A percentile compares a stretch with the other conserved stretches of the same genome.
phyloP scores from a whole-genome alignment of 768 basidiomycete genomes.

The Rhodotorula graminis region DNA sequence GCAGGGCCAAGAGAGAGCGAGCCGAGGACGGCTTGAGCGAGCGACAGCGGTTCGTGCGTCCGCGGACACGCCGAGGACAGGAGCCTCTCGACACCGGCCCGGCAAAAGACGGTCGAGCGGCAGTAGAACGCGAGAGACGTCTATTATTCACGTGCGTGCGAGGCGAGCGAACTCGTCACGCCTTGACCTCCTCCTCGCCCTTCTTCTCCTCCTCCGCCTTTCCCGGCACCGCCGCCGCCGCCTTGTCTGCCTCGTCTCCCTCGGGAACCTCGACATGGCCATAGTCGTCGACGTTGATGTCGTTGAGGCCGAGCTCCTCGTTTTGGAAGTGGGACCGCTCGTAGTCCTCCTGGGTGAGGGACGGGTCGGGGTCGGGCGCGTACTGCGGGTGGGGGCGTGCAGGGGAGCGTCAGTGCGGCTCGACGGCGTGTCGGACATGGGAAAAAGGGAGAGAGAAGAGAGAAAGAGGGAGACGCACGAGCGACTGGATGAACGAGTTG shows the following conservation, averaged over 20 bases:
- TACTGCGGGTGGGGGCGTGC: conserved; percentile 65
- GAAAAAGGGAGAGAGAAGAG: neutral
- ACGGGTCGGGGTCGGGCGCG: conserved; percentile 93
- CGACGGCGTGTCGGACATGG: neutral
- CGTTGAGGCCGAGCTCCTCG: conserved; percentile 75
- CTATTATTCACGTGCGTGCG: too few species aligned
- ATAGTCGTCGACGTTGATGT: conserved; percentile 36
- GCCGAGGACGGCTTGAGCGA: too few species aligned
- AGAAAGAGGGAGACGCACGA: neutral
- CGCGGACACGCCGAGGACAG: too few species aligned
- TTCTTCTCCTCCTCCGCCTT: neutral
- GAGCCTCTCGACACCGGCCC: too few species aligned
- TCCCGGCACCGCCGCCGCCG: neutral
- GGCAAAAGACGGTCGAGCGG: too few species aligned
- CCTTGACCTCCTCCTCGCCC: neutral
- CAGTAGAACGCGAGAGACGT: too few species aligned
- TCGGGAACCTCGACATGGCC: conserved; percentile 3
- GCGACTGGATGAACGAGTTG: conserved; percentile 80
- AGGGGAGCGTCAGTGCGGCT: neutral
- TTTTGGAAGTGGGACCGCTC: conserved; percentile 85
- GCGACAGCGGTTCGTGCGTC: too few species aligned
- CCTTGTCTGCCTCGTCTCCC: neutral
- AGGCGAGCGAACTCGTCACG: too few species aligned
- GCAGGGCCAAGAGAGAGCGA: too few species aligned
- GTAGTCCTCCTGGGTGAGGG: conserved; percentile 77